Conservation (phyloP, 306 rosid species). For the Ormosia emarginata region DNA sequence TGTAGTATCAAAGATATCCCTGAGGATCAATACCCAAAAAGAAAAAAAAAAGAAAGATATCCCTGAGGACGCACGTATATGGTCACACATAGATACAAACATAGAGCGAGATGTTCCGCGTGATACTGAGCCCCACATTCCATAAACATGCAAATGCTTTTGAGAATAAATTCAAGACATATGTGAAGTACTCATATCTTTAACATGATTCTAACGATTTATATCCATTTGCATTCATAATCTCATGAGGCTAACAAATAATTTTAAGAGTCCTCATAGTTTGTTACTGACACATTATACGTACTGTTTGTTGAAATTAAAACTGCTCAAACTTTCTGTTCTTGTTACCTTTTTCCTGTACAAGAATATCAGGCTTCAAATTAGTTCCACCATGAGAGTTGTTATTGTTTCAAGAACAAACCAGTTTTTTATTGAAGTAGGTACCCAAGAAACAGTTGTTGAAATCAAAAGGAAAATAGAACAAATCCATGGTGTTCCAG, state of each 20-base stretch:
- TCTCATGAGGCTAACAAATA: conserved; percentile 31
- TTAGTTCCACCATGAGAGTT: conserved; percentile 40
- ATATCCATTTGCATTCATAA: conserved; percentile 19
- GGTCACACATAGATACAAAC: neutral
- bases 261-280: neutral
- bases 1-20: conserved; percentile 3
- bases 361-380: neutral
- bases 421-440: conserved; percentile 54
- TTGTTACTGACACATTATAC: conserved; percentile 13
- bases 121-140: conserved; percentile 24
- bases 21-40: neutral
- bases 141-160: neutral
- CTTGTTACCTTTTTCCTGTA: neutral
- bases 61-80: neutral
- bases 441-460: conserved; percentile 52
- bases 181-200: conserved; percentile 24
- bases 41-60: neutral
- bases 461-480: conserved; percentile 73
- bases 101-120: conserved; percentile 4
- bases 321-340: conserved; percentile 14
- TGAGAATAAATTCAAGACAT: neutral
- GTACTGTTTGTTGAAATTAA: neutral
- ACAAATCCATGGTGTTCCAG: conserved; percentile 57
- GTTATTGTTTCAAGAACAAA: conserved; percentile 36
- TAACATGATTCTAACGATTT: conserved; percentile 29